phyloP scores from a whole-genome alignment of 768 basidiomycete species.

The Serendipita sp. region DNA sequence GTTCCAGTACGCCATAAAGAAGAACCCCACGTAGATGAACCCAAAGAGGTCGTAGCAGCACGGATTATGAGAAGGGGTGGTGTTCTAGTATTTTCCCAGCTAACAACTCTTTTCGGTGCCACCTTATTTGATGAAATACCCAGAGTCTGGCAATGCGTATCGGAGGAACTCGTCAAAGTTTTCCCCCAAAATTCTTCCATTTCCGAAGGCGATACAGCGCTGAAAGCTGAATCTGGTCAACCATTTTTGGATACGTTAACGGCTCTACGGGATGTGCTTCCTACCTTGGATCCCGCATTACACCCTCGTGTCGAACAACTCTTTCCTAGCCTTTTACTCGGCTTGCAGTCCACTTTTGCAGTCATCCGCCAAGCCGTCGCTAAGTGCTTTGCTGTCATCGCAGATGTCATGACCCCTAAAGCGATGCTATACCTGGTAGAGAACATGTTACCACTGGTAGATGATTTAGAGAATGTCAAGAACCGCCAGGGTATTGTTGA shows the following conservation, averaged over 20 bases:
- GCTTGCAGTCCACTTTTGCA: slow-evolving; percentile 72
- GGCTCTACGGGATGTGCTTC: slow-evolving; percentile 67
- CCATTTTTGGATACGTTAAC: slow-evolving; percentile 87
- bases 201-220: neutral
- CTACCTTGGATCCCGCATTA: slow-evolving; percentile 54
- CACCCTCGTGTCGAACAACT: slow-evolving; percentile 52
- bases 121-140: slow-evolving; percentile 66
- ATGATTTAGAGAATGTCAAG: slow-evolving; percentile 53
- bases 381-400: slow-evolving; percentile 73
- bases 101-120: slow-evolving; percentile 63
- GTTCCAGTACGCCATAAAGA: slow-evolving; percentile 22
- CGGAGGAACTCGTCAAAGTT: slow-evolving; percentile 52
- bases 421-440: slow-evolving; percentile 88
- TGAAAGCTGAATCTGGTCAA: slow-evolving; percentile 46
- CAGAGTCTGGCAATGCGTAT: slow-evolving; percentile 90
- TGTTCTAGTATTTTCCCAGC: slow-evolving; percentile 57
- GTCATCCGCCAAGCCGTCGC: slow-evolving; percentile 83
- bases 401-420: slow-evolving; percentile 66
- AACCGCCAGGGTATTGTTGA: slow-evolving; percentile 86
- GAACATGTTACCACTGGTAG: slow-evolving; percentile 60
- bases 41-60: slow-evolving; percentile 45
- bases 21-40: slow-evolving; percentile 21
- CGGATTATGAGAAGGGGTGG: slow-evolving; percentile 75
- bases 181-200: slow-evolving; percentile 45
- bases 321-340: slow-evolving; percentile 60